Conservation (phyloP, 192 early-diverging fungal species). For the Coemansia sp. region DNA sequence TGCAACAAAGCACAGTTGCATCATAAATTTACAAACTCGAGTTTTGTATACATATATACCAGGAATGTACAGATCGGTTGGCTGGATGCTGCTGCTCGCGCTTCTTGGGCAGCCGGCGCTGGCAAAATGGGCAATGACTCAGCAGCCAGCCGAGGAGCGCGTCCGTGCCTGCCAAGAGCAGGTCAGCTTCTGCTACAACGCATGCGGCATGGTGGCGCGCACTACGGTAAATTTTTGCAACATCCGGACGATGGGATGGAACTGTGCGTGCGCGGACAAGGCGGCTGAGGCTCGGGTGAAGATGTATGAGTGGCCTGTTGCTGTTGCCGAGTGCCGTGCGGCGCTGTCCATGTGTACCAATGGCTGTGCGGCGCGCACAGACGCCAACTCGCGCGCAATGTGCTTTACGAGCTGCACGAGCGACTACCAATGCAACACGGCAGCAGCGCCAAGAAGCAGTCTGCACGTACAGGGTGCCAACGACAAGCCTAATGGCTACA, state of each 20-base stretch:
- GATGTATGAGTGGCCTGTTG: conserved; percentile 42
- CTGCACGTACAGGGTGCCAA: conserved; percentile 30
- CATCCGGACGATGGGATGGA: conserved; percentile 51
- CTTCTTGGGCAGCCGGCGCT: conserved; percentile 5
- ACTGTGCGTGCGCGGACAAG: conserved; percentile 33
- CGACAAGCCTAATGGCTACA: conserved; percentile 43
- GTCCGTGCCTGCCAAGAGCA: conserved; percentile 48
- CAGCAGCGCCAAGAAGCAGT: conserved; percentile 31
- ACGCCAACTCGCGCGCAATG: conserved; percentile 15
- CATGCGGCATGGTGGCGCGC: conserved; percentile 30
- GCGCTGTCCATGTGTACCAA: conserved; percentile 31
- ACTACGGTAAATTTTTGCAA: conserved; percentile 50
- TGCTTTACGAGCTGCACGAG: conserved; percentile 40
- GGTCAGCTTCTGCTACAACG: conserved; percentile 51
- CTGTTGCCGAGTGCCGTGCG: conserved; percentile 41
- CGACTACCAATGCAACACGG: conserved; percentile 44
- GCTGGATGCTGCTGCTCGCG: not conserved
- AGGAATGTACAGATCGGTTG: not conserved
- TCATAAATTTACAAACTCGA: not conserved
- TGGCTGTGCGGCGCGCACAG: conserved; percentile 13
- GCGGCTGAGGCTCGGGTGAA: conserved; percentile 19
- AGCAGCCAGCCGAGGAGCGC: conserved; percentile 34
- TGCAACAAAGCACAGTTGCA: not conserved
- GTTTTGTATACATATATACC: not conserved
- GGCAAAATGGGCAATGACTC: conserved; percentile 42